Base-by-base conservation (phyloP, 306 rosid species). In the Medicago truncatula region DNA sequence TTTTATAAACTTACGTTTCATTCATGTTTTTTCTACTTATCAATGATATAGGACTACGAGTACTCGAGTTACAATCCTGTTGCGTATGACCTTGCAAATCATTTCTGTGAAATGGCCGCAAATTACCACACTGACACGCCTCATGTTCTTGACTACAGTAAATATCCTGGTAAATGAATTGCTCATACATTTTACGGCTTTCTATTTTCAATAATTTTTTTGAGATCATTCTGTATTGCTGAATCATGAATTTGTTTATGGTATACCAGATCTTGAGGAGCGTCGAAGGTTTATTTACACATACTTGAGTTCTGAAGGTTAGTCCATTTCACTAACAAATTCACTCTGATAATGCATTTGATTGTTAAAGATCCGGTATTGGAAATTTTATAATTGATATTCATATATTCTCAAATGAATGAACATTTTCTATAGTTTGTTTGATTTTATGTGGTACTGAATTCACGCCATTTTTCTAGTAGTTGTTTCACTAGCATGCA, bases 51-150 rank as follows among this genome's bases (percentile, higher is more conserved):
- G 99, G 99, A 95, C 67, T 95, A 95, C 14, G 99, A 95, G 64
- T 95, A 95, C 76, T 72, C 97, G 15, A 82, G 92, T 82, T 92
- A 89, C 85, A 92, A 92, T 72, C 96, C 99, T 40, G 57, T 95
- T 25, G 93, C 97, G 0, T 95, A 85, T 70, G 99, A 95, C 78
- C 63, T 95, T 18, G 99, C 97, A 18, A 95, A 95, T 83, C 99
- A 95, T 76, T 95, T 95, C 71, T 95, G 97, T 77, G 99, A 95
- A 84, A 92, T 95, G 99, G 89, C 65, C 6, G 97, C 99, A 4
- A 70, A 95, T 85, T 95, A 95, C 89, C 99, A 95, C 34, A 86
- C 83, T 47, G 92, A 95, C 46, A 82, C 86, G 15, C 97, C 99
- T 61, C 99, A 95, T 84, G 39, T 90, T 44, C 84, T 95, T 76